These are phyloP conservation scores for Magnaporthiopsis poae DNA, from an alignment of 2,329 filamentous ascomycete species.

Conservation along the genomic window DNA sequence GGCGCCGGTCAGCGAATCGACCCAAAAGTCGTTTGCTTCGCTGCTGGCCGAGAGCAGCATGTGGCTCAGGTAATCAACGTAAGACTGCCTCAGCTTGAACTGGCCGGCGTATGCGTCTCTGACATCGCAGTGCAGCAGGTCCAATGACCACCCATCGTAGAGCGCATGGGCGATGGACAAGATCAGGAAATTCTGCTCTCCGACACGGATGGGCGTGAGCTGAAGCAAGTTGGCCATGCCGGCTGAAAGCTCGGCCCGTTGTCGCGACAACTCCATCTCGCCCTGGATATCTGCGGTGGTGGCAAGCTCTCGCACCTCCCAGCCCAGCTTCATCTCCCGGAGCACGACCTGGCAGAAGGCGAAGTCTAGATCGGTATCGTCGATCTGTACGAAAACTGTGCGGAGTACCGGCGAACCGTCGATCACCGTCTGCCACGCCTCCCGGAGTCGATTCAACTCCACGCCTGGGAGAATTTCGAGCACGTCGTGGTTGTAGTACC, in stretches of 20 bases:
- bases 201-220: slow-evolving; percentile 31
- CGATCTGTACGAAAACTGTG: slow-evolving; percentile 60
- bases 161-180: slow-evolving; percentile 76
- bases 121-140: slow-evolving; percentile 63
- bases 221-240: slow-evolving; percentile 37
- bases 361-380: slow-evolving; percentile 44
- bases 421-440: slow-evolving; percentile 54
- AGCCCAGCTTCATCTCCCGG: slow-evolving; percentile 15
- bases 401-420: slow-evolving; percentile 59
- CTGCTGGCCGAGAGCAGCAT: slow-evolving; percentile 34
- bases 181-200: slow-evolving; percentile 33
- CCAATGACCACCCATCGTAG: slow-evolving; percentile 81
- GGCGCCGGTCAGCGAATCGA: slow-evolving; percentile 49
- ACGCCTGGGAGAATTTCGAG: slow-evolving; percentile 47
- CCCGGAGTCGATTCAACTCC: slow-evolving; percentile 45
- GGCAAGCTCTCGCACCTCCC: slow-evolving; percentile 18
- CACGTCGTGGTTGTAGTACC: slow-evolving; percentile 81
- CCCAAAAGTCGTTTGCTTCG: slow-evolving; percentile 58
- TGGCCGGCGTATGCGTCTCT: slow-evolving; percentile 48
- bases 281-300: slow-evolving; percentile 24
- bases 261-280: slow-evolving; percentile 28
- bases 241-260: slow-evolving; percentile 25
- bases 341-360: slow-evolving; percentile 41
- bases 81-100: slow-evolving; percentile 32
- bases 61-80: slow-evolving; percentile 44